phyloP scores from a whole-genome alignment of 257 asterid genomes.

The Nicotiana knightiana region DNA sequence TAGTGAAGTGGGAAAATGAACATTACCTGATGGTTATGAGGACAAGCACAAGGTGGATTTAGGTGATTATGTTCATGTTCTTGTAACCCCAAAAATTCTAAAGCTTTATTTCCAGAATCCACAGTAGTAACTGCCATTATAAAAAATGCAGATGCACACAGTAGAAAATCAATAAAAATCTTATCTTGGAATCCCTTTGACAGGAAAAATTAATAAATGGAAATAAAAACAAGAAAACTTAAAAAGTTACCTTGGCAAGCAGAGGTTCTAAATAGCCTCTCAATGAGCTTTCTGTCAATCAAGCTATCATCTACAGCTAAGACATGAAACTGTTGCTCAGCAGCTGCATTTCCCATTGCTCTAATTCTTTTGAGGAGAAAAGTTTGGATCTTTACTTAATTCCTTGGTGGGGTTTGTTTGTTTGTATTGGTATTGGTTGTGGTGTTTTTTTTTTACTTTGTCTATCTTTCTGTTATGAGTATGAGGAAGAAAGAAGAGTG shows the following conservation, averaged over 20 bases:
- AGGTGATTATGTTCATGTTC: conserved; percentile 18
- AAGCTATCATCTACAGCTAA: conserved; percentile 42
- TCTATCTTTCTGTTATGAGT: not conserved
- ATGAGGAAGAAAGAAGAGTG: not conserved
- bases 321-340: conserved; percentile 35
- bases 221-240: not conserved
- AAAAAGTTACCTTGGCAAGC: conserved; percentile 34
- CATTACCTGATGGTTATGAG: conserved; percentile 17
- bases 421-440: too few species aligned
- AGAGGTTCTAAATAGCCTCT: conserved; percentile 36
- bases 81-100: conserved; percentile 45
- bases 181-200: not conserved
- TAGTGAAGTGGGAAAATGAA: not conserved
- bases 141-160: not conserved
- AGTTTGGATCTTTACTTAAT: not conserved
- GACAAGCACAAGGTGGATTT: conserved; percentile 5
- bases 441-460: too few species aligned
- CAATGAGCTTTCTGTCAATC: conserved; percentile 41
- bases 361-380: not conserved
- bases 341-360: conserved; percentile 27
- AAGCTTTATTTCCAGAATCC: conserved; percentile 58
- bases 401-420: too few species aligned
- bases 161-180: not conserved
- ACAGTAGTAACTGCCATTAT: conserved; percentile 47
- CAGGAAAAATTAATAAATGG: too few species aligned